These are phyloP conservation scores for Chytridiales sp. DNA, from an alignment of 371 early-diverging fungal genomes.

Conservation along the genomic window DNA sequence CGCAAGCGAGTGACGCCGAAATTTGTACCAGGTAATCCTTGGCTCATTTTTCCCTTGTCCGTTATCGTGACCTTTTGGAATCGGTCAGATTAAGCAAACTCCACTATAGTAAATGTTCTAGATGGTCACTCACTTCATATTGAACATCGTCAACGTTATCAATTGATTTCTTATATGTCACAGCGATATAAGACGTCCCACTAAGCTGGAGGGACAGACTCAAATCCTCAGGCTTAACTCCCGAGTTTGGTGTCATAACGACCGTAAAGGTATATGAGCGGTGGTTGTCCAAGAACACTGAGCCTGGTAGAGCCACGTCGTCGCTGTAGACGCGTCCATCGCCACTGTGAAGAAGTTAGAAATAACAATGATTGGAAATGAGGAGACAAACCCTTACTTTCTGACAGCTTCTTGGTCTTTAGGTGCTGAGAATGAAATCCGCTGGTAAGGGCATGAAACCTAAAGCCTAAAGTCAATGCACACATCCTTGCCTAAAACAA, in stretches of 20 bases:
- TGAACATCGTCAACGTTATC: background rate
- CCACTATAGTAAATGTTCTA: background rate
- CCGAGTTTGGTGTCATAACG: background rate
- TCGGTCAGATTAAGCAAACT: background rate
- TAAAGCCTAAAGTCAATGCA: background rate
- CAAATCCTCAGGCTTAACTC: background rate
- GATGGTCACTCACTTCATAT: slow-evolving; percentile 6
- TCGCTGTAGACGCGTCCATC: background rate
- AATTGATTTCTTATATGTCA: background rate
- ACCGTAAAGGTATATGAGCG: background rate
- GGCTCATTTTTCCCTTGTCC: too few species aligned
- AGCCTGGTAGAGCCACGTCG: background rate
- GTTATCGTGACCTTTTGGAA: too few species aligned
- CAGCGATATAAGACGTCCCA: background rate
- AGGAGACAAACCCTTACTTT: background rate
- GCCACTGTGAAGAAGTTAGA: background rate
- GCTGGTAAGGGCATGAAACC: background rate
- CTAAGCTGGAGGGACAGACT: background rate
- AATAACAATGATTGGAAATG: background rate
- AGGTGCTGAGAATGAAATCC: background rate
- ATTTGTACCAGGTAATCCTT: background rate
- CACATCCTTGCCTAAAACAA: background rate
- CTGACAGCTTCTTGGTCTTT: background rate
- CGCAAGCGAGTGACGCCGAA: background rate
- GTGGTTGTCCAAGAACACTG: background rate